Conservation (phyloP, 257 asterid genomes). For the Galeopsis tetrahit region DNA sequence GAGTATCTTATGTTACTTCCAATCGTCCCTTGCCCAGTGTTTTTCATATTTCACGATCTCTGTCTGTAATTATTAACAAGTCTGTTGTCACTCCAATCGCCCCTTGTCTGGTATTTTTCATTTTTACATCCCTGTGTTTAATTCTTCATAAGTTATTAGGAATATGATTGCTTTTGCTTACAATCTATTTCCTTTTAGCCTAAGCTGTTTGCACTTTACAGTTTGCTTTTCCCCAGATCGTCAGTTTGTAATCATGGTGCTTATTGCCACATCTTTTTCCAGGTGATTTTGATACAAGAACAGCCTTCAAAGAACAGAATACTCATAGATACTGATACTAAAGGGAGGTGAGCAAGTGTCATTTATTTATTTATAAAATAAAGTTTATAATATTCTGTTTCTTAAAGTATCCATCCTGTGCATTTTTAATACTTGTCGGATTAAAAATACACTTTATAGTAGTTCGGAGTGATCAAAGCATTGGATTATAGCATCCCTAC, state of each 20-base stretch:
- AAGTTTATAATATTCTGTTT: neutral
- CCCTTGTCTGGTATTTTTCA: neutral
- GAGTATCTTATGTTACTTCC: slow-evolving; percentile 3
- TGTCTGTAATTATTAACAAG: neutral
- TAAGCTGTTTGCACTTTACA: neutral
- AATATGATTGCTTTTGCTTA: neutral
- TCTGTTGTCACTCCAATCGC: neutral
- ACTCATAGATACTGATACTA: slow-evolving; percentile 84
- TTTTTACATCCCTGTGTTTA: neutral
- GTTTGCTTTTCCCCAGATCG: neutral
- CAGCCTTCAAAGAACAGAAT: slow-evolving; percentile 97
- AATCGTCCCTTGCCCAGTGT: neutral
- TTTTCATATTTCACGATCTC: neutral
- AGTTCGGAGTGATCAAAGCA: slow-evolving; percentile 15
- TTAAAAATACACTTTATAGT: slow-evolving; percentile 13
- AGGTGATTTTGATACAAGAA: slow-evolving; percentile 96
- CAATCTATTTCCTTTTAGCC: slow-evolving; percentile 6
- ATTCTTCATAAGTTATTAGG: neutral
- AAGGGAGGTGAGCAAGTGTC: slow-evolving; percentile 68
- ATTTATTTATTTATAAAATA: no score
- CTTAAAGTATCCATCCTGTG: slow-evolving; percentile 1
- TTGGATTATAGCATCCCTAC: slow-evolving; percentile 6
- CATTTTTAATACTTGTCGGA: slow-evolving; percentile 1
- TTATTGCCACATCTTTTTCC: slow-evolving; percentile 37
- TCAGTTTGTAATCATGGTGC: slow-evolving; percentile 23